Evolutionary conservation across 2,329 filamentous ascomycete species (phyloP), one percentile per base, ranked within the genome.

Genomic region (Orbilia brochopaga): DNA sequence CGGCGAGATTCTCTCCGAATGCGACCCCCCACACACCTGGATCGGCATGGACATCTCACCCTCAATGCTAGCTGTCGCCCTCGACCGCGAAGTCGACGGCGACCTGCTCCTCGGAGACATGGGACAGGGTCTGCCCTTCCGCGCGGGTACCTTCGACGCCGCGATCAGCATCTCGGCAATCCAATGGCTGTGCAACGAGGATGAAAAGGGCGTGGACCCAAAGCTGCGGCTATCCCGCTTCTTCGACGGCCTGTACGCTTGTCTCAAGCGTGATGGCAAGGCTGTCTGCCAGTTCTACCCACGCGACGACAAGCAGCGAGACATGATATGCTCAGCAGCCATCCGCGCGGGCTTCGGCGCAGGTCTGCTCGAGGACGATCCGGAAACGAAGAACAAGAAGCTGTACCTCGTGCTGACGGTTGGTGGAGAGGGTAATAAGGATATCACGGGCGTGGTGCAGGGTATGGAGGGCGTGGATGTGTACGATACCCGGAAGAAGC

Each of bases 271-370:
- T 19, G 94, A 94, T 4, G 94, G 91, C 0, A 85, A 91, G 40
- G 94, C 94, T 0, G 93, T 97, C 13, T 96, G 92, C 79, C 94
- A 99, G 78, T 99, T 99, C 80, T 99, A 99, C 79, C 94, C 94
- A 1, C 96, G 96, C 81, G 97, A 99, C 79, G 90, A 95, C 76
- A 84, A 86, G 74, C 94, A 99, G 81, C 86, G 92, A 78, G 87
- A 85, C 77, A 96, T 99, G 92, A 96, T 99, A 75, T 91, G 88
- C 57, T 85, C 86, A 69, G 94, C 94, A 0, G 94, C 94, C 0
- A 89, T 97, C 73, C 92, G 90, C 78, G 94, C 94, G 1, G 94
- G 94, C 0, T 99, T 99, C 77, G 93, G 94, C 53, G 94, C 94
- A 0, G 94, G 94, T 81, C 85, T 99, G 35, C 82, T 99, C 53